Base-by-base conservation (phyloP, 352 stramenopile species). In the Globisporangium okanoganense region DNA sequence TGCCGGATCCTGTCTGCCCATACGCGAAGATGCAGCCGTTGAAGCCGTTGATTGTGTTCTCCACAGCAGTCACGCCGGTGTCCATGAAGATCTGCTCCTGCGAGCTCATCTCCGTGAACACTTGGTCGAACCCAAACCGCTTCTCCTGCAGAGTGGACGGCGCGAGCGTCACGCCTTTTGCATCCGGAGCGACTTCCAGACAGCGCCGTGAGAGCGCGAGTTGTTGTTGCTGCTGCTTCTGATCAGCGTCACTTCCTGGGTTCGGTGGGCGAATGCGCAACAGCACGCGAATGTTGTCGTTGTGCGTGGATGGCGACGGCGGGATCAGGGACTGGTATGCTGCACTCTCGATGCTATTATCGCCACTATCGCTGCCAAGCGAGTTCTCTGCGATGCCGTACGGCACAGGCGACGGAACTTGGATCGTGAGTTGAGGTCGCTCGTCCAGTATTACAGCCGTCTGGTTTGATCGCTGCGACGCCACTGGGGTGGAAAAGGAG, bases 21-120 rank as follows among this genome's bases (percentile, higher is more conserved):
- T 96, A 97, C 6, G 88, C 88, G 50, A 97, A 96, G 55, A 97
- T 91, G 59, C 84, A 93, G 36, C 88, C 88, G 58, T 97, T 95
- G 67, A 92, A 97, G 16, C 88, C 88, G 29, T 88, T 62, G 33
- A 97, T 73, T 0, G 82, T 85, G 54, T 90, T 94, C 49, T 94
- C 87, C 8, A 96, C 85, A 0, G 90, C 85, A 0, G 79, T 76
- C 18, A 79, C 68, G 13, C 87, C 88, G 14, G 79, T 82, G 50
- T 88, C 76, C 35, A 88, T 66, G 65, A 95, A 96, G 25, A 97
- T 72, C 41, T 92, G 75, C 45, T 89, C 82, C 63, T 97, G 89
- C 20, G 74, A 70, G 22, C 79, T 83, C 12, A n/a, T 72, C 33
- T 88, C 77, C 0, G 65, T 64, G 49, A 96, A 96, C 8, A 96